phyloP scores from a whole-genome alignment of 768 basidiomycete species.

The Naematelia aurantialba region DNA sequence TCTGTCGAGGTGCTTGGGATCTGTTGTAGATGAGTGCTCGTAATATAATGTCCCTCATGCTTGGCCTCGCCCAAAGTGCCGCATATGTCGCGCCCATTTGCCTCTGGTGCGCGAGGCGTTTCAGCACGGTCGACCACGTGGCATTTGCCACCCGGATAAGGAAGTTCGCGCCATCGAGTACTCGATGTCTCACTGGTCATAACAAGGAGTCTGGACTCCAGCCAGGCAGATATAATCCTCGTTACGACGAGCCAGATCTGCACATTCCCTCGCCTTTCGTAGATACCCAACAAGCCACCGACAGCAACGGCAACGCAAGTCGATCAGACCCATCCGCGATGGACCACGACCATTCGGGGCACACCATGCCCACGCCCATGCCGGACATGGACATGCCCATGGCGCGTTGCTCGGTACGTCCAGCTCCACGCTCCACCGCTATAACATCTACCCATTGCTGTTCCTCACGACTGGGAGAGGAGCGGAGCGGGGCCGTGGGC shows the following conservation, averaged over 20 bases:
- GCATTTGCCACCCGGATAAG: neutral
- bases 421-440: neutral
- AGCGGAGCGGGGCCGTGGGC: no score
- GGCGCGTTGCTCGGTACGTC: neutral
- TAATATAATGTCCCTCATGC: neutral
- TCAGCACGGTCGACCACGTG: no score
- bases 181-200: neutral
- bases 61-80: no score
- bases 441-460: neutral
- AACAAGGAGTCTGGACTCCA: neutral
- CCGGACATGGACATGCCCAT: slow-evolving; percentile 7
- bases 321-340: neutral
- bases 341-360: slow-evolving; percentile 10
- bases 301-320: neutral
- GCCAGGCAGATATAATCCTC: neutral
- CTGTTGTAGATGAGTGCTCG: neutral
- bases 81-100: no score
- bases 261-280: neutral
- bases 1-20: neutral
- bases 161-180: neutral
- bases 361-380: slow-evolving; percentile 3
- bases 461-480: neutral
- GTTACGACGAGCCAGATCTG: neutral
- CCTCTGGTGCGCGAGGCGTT: no score
- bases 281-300: neutral